Base-by-base conservation (phyloP, 257 asterid species). In the Plantago ovata region DNA sequence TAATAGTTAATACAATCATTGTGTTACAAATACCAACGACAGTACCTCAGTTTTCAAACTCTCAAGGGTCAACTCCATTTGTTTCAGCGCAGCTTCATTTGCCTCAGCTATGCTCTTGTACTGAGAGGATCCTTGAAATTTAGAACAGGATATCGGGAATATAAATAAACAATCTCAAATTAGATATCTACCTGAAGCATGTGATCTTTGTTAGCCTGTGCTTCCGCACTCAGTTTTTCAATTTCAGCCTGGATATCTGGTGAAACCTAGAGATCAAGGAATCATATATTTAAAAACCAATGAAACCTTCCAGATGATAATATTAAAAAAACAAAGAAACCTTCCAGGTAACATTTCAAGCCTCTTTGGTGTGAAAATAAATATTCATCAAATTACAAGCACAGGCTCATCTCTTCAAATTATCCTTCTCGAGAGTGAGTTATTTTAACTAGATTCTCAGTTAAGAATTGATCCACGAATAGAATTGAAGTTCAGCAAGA, bases 51-150 rank as follows among this genome's bases (percentile, higher is more conserved):
- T 72, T 71, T 61, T 82, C 4, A 73, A 70, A 66, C 73, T 82
- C 81, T 85, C 95, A 45, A 77, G 74, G 47, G 79, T 74, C 38
- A 41, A 61, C 70, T 85, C 98, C 77, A 85, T 74, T 66, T 86
- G 83, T 66, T 76, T 84, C 60, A 88, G 79, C 23, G 97, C 97
- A 21, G 75, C 84, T 80, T 92, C 98, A 61, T 81, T 92, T 24
- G 78, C 87, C 76, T 81, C 79, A 60, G 98, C 95, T 20, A 92
- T 84, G 77, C 82, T 77, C 79, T 92, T 92, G 71, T 88, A 92
- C 93, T 92, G 89, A 70, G 60, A 71, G 44, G 54, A 36, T 70
- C 55, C 38, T 24, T 18, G 20, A 63, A 64, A 64, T 13, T 78
- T 64, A 82, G 74, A 57, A 50, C 54, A 65, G 28, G 61, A 64